phyloP scores from a whole-genome alignment of 805 yeast species.

The Nematodospora valgi region DNA sequence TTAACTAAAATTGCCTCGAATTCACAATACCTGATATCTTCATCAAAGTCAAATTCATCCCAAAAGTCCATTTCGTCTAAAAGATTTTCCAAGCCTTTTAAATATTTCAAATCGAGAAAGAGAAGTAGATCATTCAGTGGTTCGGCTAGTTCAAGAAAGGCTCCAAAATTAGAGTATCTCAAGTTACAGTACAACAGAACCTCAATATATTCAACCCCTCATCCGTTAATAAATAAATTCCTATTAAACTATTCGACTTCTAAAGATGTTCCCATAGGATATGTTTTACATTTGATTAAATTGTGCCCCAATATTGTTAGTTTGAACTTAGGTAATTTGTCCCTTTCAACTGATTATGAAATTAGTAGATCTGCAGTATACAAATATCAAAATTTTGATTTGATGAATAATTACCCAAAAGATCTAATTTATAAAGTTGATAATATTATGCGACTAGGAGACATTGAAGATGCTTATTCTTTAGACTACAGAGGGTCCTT shows the following conservation, averaged over 20 bases:
- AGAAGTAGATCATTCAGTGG: constrained; percentile 10
- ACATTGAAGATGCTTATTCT: constrained; percentile 4
- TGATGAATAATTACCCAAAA: constrained; percentile 36
- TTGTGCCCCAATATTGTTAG: constrained; percentile 58
- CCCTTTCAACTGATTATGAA: constrained; percentile 66
- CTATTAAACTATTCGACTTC: constrained; percentile 59
- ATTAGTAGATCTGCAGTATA: constrained; percentile 34
- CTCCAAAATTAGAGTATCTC: constrained; percentile 9
- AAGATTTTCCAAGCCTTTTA: constrained; percentile 17
- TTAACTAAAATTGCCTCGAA: constrained; percentile 15
- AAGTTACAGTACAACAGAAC: constrained; percentile 4
- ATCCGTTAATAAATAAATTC: constrained; percentile 63
- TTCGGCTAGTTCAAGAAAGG: constrained; percentile 5
- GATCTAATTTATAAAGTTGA: constrained; percentile 23
- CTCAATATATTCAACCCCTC: constrained; percentile 20
- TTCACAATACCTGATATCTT: constrained; percentile 16
- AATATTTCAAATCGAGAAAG: constrained; percentile 18
- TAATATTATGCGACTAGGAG: constrained; percentile 15
- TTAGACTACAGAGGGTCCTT: neutral
- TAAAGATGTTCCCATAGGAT: constrained; percentile 80
- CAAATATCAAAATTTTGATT: constrained; percentile 37
- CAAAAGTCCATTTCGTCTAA: constrained; percentile 14
- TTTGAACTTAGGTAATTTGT: constrained; percentile 58
- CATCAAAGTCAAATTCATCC: constrained; percentile 15
- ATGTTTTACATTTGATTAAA: constrained; percentile 62